Conservation (phyloP, 805 yeast genomes). For the Isabelozyma gotoi region DNA sequence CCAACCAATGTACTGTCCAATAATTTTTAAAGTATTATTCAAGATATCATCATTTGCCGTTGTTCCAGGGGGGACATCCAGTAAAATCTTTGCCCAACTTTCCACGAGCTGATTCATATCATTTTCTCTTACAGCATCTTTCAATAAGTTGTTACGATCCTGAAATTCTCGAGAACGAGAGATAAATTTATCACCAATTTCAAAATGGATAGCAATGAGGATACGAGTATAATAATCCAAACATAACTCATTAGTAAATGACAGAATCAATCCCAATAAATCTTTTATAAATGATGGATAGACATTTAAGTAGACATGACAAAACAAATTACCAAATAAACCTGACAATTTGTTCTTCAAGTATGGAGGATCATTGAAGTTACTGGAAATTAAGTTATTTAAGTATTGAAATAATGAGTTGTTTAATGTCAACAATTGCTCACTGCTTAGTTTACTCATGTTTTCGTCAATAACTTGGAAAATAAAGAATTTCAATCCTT, state of each 20-base stretch:
- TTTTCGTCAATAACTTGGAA: slow-evolving; percentile 68
- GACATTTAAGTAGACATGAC: slow-evolving; percentile 31
- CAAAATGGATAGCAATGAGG: slow-evolving; percentile 75
- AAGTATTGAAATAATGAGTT: slow-evolving; percentile 48
- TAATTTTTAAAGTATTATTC: slow-evolving; percentile 57
- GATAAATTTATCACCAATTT: slow-evolving; percentile 90
- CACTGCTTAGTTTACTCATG: slow-evolving; percentile 42
- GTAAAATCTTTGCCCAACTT: slow-evolving; percentile 65
- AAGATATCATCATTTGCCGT: slow-evolving; percentile 44
- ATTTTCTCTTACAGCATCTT: slow-evolving; percentile 76
- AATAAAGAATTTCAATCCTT: slow-evolving; percentile 63
- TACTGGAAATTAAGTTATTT: slow-evolving; percentile 15
- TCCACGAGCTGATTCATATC: slow-evolving; percentile 68
- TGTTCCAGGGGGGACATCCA: slow-evolving; percentile 19
- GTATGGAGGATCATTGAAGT: slow-evolving; percentile 27
- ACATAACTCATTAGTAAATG: slow-evolving; percentile 31
- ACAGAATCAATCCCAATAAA: slow-evolving; percentile 18
- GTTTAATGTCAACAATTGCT: slow-evolving; percentile 48
- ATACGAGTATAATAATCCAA: slow-evolving; percentile 76
- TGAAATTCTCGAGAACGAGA: slow-evolving; percentile 61
- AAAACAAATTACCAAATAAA: slow-evolving; percentile 33
- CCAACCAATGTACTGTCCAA: slow-evolving; percentile 92
- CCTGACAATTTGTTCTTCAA: slow-evolving; percentile 38
- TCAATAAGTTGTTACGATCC: slow-evolving; percentile 67
- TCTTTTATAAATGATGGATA: slow-evolving; percentile 33